Conservation (phyloP, 2,329 filamentous ascomycete species). For the Corynespora cassiicola region DNA sequence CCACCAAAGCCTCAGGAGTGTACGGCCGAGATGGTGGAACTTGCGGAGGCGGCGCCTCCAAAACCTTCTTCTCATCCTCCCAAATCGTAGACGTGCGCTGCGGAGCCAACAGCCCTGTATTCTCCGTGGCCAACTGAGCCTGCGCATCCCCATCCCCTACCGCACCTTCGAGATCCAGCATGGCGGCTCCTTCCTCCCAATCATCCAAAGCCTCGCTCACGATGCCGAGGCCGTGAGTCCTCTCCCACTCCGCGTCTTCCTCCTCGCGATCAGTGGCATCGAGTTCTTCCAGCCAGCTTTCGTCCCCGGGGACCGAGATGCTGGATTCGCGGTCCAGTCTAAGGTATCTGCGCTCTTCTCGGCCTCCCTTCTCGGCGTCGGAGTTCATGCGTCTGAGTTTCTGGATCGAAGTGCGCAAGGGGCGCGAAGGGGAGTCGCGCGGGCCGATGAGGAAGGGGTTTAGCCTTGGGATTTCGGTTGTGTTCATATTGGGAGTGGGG, state of each 20-base stretch:
- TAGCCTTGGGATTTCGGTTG: constrained; percentile 28
- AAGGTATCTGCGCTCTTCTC: constrained; percentile 45
- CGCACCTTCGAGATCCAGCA: constrained; percentile 17
- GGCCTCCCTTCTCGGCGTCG: constrained; percentile 38
- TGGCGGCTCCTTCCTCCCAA: constrained; percentile 29
- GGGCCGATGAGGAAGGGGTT: constrained; percentile 30
- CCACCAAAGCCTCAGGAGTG: too few species aligned
- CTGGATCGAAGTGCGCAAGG: constrained; percentile 47
- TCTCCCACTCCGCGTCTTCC: constrained; percentile 19
- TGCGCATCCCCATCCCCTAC: background rate
- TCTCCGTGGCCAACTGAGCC: background rate
- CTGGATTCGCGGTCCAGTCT: constrained; percentile 48
- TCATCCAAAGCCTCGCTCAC: constrained; percentile 28
- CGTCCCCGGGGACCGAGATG: constrained; percentile 31
- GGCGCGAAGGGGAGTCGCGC: constrained; percentile 41
- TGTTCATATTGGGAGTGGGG: constrained; percentile 25
- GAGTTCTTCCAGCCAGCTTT: constrained; percentile 36
- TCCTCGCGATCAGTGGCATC: constrained; percentile 15
- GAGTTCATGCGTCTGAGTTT: constrained; percentile 53
- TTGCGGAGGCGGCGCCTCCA: constrained; percentile 26
- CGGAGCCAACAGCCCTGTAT: too few species aligned
- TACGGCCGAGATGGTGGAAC: too few species aligned
- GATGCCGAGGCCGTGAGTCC: constrained; percentile 23
- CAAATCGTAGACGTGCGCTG: constrained; percentile 30
- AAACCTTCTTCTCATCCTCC: constrained; percentile 41